Evolutionary conservation across 2,329 filamentous ascomycete genomes (phyloP), one percentile per base, ranked within the genome.

Genomic region (Juglanconis sp.): DNA sequence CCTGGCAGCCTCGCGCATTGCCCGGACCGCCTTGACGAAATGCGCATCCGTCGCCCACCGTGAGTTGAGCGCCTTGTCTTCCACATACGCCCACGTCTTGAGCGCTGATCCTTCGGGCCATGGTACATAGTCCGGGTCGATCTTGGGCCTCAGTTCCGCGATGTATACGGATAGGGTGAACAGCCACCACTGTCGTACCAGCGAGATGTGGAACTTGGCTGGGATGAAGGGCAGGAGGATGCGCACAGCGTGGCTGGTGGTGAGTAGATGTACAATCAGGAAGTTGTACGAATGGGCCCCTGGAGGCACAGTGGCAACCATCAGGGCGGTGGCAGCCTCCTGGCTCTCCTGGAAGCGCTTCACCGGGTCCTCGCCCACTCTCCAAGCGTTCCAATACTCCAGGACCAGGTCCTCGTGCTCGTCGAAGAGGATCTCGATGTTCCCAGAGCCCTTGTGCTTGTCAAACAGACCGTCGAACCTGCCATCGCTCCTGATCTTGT

Each of bases 331-430:
- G 0, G 85, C 84, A 1, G 81, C 79, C 69, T 86, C 81, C 68
- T 89, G 86, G 1, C 87, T 90, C 59, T 89, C 82, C 60, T 86
- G 82, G 70, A 98, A 96, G 68, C 92, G 88, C 65, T 83, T 80
- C n/a, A 81, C 80, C 1, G 90, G 88, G 62, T 93, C 81, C 8
- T 81, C 75, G 30, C 61, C 53, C 34, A 96, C 80, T 9, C 81
- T 79, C 93, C 92, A 97, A 3, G 89, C 87, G 66, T 96, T 95
- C 91, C 92, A 98, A 76, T 98, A 91, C 66, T 96, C 89, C 50
- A 97, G 74, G 15, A 96, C 78, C 0, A 87, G 80, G 13, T 82
- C 79, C 68, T 94, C 89, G 56, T 89, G 83, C 62, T 89, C 78
- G 40, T 83, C 74, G 63, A 97, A 88, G 7, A 97, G 77, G 2